These are phyloP conservation scores for Phalaenopsis equestris DNA, from an alignment of 106 monocot species.

Conservation along the genomic window DNA sequence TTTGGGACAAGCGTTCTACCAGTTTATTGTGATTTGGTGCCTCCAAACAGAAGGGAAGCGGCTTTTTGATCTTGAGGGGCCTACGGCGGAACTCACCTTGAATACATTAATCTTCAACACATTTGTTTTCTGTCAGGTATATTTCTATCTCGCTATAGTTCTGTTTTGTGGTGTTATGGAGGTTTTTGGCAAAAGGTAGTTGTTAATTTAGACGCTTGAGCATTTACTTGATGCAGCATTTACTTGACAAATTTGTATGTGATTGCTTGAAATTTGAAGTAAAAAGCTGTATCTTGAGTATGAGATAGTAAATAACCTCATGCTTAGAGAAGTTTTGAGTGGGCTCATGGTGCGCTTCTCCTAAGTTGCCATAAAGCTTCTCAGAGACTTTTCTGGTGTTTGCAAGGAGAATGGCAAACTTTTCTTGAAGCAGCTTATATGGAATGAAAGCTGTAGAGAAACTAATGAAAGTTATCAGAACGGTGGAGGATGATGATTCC, in stretches of 20 bases:
- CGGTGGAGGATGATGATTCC: background rate
- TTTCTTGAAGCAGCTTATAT: background rate
- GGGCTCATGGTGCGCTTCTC: too few species aligned
- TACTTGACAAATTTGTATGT: background rate
- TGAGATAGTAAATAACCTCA: background rate
- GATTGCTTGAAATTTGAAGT: background rate
- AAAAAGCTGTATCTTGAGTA: background rate
- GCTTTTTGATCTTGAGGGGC: conserved; percentile 29
- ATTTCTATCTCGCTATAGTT: background rate
- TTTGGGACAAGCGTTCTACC: conserved; percentile 45
- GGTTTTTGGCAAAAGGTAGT: background rate
- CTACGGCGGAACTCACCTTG: conserved; percentile 31
- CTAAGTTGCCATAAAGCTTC: too few species aligned
- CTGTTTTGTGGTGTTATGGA: background rate
- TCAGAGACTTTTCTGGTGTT: too few species aligned
- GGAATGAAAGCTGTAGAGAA: background rate
- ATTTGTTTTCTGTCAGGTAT: conserved; percentile 71
- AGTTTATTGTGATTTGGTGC: conserved; percentile 46
- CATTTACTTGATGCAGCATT: background rate
- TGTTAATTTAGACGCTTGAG: background rate
- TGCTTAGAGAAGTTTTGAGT: too few species aligned
- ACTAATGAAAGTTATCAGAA: background rate
- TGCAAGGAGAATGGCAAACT: too few species aligned
- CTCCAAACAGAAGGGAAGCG: conserved; percentile 36
- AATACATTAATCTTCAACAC: conserved; percentile 64